Percentiles rank a stretch among this genome's conserved stretches.
Conservation (phyloP, 2,329 filamentous ascomycete genomes). For the Tympanopsis confertula region DNA sequence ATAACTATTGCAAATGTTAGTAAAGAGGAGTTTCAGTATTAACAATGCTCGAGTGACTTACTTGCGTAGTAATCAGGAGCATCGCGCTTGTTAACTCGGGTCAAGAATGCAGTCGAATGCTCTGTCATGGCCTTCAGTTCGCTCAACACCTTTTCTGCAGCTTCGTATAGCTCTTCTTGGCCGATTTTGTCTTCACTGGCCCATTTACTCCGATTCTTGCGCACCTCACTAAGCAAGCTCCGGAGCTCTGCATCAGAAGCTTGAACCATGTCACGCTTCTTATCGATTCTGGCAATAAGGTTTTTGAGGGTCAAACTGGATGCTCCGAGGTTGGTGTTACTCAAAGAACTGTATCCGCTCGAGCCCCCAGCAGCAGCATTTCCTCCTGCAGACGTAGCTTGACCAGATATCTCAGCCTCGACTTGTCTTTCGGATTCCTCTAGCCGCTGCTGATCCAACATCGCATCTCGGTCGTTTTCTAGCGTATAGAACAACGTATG, state of each 20-base stretch:
- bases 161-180: slow-evolving; percentile 95
- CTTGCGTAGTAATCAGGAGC: slow-evolving; percentile 89
- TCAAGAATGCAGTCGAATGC: slow-evolving; percentile 90
- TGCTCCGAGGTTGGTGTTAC: slow-evolving; percentile 85
- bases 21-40: slow-evolving; percentile 1
- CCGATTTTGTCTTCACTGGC: slow-evolving; percentile 94
- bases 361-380: slow-evolving; percentile 28
- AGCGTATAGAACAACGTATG: slow-evolving; percentile 90
- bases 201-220: slow-evolving; percentile 98
- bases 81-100: slow-evolving; percentile 90
- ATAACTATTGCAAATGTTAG: slow-evolving; percentile 52
- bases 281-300: slow-evolving; percentile 87
- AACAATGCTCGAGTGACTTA: slow-evolving; percentile 31
- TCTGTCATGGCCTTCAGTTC: slow-evolving; percentile 96
- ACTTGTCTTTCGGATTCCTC: slow-evolving; percentile 95
- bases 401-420: slow-evolving; percentile 82
- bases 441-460: slow-evolving; percentile 93
- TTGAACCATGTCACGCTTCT: slow-evolving; percentile 78
- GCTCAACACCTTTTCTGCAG: slow-evolving; percentile 89
- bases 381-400: slow-evolving; percentile 24
- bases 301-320: slow-evolving; percentile 95
- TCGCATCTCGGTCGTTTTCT: slow-evolving; percentile 87
- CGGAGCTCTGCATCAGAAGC: slow-evolving; percentile 88
- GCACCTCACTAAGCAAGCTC: slow-evolving; percentile 88
- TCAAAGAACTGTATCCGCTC: slow-evolving; percentile 75